Base-by-base conservation (phyloP, 1,139 yeast species). In the Blastobotrys apis region DNA sequence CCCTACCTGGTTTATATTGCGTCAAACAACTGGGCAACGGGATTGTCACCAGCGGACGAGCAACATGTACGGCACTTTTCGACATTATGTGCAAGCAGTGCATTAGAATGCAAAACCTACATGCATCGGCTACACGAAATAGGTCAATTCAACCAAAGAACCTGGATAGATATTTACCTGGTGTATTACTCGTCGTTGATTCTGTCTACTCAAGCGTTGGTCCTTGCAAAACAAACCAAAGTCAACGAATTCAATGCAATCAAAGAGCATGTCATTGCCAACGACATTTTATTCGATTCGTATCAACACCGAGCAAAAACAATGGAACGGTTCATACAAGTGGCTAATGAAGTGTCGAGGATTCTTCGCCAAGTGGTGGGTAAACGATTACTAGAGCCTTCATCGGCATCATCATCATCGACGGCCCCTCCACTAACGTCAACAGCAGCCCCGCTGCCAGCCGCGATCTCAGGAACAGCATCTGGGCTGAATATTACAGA, bases 271-370 rank as follows among this genome's bases (percentile, higher is more conserved):
- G 30, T 41, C 33, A 42, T 37, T 5, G 10, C 46, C 22, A 45
- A 40, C 23, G 48, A 45, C 15, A 17, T 42, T 10, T 23, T 45
- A 17, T 36, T 45, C 26, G 45, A 45, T 21, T 9, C 29, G 9
- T 45, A 45, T 23, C 43, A 42, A 5, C 23, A 40, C 27, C 38
- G 34, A 25, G 27, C 43, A 15, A n/a, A 20, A 12, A 42, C 45
- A 16, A 45, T 45, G 48, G 43, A 43, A 3, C 43, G 48, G 16
- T 42, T 40, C 23, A 33, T 39, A 12, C 43, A 33, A 22, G 45
- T 45, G 10, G 43, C 44, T 6, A 16, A 23, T 5, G 45, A 45
- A 21, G 43, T 45, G 2, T 31, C 42, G 13, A 22, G 33, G 26
- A 33, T 45, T 21, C 25, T 45, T 19, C 32, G 42, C 21, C 41